These are phyloP conservation scores for Penicillium hesseltinei DNA, from an alignment of 2,329 filamentous ascomycete species.

Conservation along the genomic window DNA sequence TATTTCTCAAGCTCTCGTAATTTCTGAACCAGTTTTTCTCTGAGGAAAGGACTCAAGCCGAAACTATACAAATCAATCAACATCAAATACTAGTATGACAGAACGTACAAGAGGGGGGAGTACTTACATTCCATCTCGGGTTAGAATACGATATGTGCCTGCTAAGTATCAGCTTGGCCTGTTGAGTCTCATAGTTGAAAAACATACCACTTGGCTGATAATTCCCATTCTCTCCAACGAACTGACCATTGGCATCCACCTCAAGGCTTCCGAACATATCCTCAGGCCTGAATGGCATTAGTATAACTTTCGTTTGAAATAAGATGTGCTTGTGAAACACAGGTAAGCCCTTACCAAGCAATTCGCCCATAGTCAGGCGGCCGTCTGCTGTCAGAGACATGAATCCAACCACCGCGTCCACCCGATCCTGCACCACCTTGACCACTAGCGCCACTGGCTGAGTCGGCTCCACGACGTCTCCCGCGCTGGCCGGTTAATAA, in stretches of 20 bases:
- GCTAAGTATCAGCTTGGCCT: conserved; percentile 13
- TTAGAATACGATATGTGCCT: conserved; percentile 61
- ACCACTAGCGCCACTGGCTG: conserved; percentile 56
- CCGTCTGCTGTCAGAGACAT: conserved; percentile 59
- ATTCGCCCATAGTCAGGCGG: conserved; percentile 65
- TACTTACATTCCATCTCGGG: conserved; percentile 58
- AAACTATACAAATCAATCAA: conserved; percentile 38
- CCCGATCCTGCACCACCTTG: conserved; percentile 59
- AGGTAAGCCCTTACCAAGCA: conserved; percentile 46
- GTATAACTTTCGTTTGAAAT: conserved; percentile 13
- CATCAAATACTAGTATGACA: neutral
- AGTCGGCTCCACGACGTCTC: conserved; percentile 42
- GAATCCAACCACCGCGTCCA: conserved; percentile 61
- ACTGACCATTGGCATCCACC: conserved; percentile 57
- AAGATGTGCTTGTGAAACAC: too few species aligned
- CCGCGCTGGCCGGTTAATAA: conserved; percentile 42
- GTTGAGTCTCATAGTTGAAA: neutral
- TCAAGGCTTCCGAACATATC: conserved; percentile 66
- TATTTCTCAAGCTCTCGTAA: conserved; percentile 37
- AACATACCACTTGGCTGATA: conserved; percentile 58
- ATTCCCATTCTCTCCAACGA: conserved; percentile 55
- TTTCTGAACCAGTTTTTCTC: conserved; percentile 50
- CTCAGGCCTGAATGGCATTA: conserved; percentile 48
- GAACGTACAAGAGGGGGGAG: neutral
- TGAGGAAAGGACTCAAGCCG: conserved; percentile 49